phyloP scores from a whole-genome alignment of 768 basidiomycete species.

The Tylopilus felleus region DNA sequence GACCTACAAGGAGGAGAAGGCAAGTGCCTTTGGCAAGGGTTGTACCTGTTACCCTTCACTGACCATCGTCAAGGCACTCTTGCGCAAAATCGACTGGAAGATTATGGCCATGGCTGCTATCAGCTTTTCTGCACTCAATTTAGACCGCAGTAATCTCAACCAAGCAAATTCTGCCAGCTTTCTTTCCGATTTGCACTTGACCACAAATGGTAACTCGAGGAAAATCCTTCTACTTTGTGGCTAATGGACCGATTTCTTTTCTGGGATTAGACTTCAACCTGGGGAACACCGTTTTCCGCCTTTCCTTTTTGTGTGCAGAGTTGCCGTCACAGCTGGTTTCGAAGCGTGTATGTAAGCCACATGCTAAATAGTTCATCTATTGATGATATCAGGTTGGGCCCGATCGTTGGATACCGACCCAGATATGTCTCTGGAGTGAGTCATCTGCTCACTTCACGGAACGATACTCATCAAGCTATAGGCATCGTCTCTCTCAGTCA shows the following conservation, averaged over 20 bases:
- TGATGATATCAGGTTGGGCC: constrained; percentile 45
- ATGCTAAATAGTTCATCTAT: neutral
- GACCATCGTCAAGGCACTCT: constrained; percentile 34
- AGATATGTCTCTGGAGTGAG: constrained; percentile 52
- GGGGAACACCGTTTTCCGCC: constrained; percentile 52
- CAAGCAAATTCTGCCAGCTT: constrained; percentile 61
- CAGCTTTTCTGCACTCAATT: constrained; percentile 54
- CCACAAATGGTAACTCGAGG: constrained; percentile 40
- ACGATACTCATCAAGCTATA: neutral
- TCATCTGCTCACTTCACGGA: neutral
- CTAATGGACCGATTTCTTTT: neutral
- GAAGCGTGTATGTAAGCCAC: constrained; percentile 41
- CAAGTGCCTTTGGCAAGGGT: constrained; percentile 9
- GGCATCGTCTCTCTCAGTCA: constrained; percentile 47
- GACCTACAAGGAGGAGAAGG: constrained; percentile 56
- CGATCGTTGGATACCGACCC: constrained; percentile 61
- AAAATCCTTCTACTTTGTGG: neutral
- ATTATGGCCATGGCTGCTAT: constrained; percentile 56
- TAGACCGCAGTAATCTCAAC: constrained; percentile 51
- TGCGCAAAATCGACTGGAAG: constrained; percentile 59
- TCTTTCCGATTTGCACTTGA: constrained; percentile 52
- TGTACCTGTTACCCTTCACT: neutral
- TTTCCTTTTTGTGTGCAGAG: constrained; percentile 53
- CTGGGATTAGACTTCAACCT: constrained; percentile 46
- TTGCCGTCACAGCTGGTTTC: constrained; percentile 62